A percentile compares a stretch with the other conserved stretches of the same genome.
These are phyloP conservation scores for Boletus reticulatus DNA, from an alignment of 768 basidiomycete genomes.

Conservation along the genomic window DNA sequence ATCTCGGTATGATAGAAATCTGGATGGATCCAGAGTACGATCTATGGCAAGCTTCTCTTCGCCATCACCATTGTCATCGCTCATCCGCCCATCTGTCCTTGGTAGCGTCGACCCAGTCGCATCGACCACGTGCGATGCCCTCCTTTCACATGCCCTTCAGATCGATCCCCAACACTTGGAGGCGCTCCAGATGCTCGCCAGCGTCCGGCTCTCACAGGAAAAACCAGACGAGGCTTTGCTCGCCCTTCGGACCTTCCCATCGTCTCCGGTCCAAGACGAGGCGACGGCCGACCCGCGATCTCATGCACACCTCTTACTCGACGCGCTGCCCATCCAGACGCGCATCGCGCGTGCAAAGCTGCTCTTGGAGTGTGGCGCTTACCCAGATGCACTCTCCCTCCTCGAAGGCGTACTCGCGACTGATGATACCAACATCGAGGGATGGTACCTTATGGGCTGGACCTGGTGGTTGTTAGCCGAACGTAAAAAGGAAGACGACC, in stretches of 20 bases:
- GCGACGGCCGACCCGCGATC: constrained; percentile 19
- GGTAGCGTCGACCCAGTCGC: constrained; percentile 81
- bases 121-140: constrained; percentile 75
- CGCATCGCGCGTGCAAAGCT: constrained; percentile 76
- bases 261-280: constrained; percentile 5
- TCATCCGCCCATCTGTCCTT: neutral
- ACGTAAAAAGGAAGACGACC: constrained; percentile 56
- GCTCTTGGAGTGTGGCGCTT: constrained; percentile 74
- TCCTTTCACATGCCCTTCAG: constrained; percentile 70
- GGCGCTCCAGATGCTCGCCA: constrained; percentile 76
- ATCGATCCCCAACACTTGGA: constrained; percentile 76
- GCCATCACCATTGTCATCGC: neutral
- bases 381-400: constrained; percentile 69
- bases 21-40: constrained; percentile 94
- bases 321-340: constrained; percentile 56
- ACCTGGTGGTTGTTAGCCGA: constrained; percentile 84
- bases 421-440: constrained; percentile 86
- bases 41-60: constrained; percentile 61
- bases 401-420: constrained; percentile 75
- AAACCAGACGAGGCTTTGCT: constrained; percentile 74
- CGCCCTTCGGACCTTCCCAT: constrained; percentile 27
- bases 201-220: constrained; percentile 86
- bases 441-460: constrained; percentile 95
- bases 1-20: constrained; percentile 88
- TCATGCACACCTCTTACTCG: constrained; percentile 35